Base-by-base conservation (phyloP, 148 eudicot species). In the Silene latifolia region DNA sequence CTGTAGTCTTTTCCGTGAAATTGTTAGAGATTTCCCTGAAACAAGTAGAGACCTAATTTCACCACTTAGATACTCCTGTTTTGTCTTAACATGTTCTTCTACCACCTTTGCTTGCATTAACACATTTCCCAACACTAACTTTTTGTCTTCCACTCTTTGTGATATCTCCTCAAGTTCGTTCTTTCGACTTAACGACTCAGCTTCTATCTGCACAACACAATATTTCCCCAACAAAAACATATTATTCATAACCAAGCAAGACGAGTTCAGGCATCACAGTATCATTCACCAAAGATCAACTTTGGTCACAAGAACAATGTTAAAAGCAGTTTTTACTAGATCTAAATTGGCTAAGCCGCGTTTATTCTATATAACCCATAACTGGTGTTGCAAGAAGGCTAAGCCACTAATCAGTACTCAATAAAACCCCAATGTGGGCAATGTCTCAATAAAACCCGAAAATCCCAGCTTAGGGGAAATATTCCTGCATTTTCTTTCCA, bases 121-220 rank as follows among this genome's bases (percentile, higher is more conserved):
- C 90, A 84, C 85, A 87, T 87, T 92, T 39, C 89, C 89, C 90
- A 96, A 87, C 64, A 85, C 83, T 76, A 87, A 76, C 75, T 92
- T 87, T 39, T 83, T 87, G 47, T 86, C 83, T 66, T 92, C 92
- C 85, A 96, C 80, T 75, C 86, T 87, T 75, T 96, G 91, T 58
- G 83, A 87, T 87, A 96, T 90, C 85, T 89, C 94, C 82, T 92
- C 92, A 69, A 92, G 89, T 85, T 89, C 84, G 74, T 95, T 89
- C 78, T 82, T 83, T 76, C 88, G 84, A 61, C 80, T 79, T 81
- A 95, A 85, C 13, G 92, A 89, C 75, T 89, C 94, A 19, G 92
- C 83, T 79, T 89, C 86, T 69, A 80, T 87, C 99, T 95, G 94
- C 63, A 58, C 80, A 83, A 58, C 61, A 58, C 80, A 82, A 58